Evolutionary conservation across 805 yeast genomes (phyloP), one percentile per base, ranked within the genome.

Genomic region (Komagataella pseudopastoris): DNA sequence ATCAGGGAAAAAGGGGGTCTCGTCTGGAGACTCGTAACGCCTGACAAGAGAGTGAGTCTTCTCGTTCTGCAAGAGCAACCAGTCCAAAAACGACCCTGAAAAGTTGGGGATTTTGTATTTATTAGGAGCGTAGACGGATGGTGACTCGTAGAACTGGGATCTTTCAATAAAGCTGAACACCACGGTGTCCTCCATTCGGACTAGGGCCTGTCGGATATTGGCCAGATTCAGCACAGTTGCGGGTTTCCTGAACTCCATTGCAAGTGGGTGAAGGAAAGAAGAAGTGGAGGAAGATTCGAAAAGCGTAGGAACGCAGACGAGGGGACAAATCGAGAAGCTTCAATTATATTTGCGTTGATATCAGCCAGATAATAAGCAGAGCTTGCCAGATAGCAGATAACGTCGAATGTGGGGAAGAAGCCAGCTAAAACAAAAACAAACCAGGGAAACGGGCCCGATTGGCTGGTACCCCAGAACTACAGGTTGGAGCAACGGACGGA

Each of bases 161-260:
- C 99, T 76, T 65, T 93, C 99, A 54, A 93, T 90, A 58, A 93
- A 77, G 52, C 84, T 86, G 72, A 90, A 93, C 55, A 93, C 85
- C 58, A 93, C 89, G 6, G 97, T 86, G 66, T 93, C 98, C 63
- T 93, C 99, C 96, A 93, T 88, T 51, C 96, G 79, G 45, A 90
- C 83, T 48, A 93, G 72, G 16, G 88, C 85, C 54, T 78, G 81
- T 55, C 99, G 80, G 60, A 93, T 93, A 67, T 93, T 89, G 59
- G 71, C 72, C 53, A 93, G 71, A 60, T 88, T 78, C 50, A 93
- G 74, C 6, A 88, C 96, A 0, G 95, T 78, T 49, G 83, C 85
- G 16, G 96, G 93, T 57, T 81, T 79, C 64, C 77, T 76, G 65
- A 89, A 90, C 68, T 90, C 95, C 96, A 90, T 88, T 17, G 39